Evolutionary conservation across 1,284 basidiomycete genomes (phyloP), one percentile per base, ranked within the genome.

Genomic region (Entoloma clypeatum): DNA sequence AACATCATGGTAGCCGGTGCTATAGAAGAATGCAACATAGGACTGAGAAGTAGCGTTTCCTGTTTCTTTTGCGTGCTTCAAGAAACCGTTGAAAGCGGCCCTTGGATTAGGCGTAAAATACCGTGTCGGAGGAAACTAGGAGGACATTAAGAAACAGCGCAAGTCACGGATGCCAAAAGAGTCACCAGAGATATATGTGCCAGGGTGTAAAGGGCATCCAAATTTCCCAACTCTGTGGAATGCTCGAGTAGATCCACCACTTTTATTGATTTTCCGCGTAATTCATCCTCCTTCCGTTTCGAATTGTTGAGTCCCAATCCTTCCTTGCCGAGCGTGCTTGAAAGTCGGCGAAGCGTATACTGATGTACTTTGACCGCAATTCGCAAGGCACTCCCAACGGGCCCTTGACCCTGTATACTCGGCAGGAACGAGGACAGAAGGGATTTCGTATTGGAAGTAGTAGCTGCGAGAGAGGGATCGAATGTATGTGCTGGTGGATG

Each of bases 11-110:
- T 92, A 90, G 1, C 91, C 92, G 0, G 91, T 86, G 5, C 90
- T 76, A 56, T 95, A 69, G 60, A 96, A 88, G 71, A 96, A 94
- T 0, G 79, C 92, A 17, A 95, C 62, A 49, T 84, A 69, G 10
- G 86, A 77, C 63, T 96, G 93, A 0, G 92, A 88, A 1, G 88
- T 80, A 3, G 90, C 79, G 52, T 92, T 86, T 33, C 86, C 84
- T 8, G 86, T 86, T 26, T 69, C 51, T 21, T 72, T 61, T 0
- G 86, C 84, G 36, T 92, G 85, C 7, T 65, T 55, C 7, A 66
- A 58, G 57, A 84, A 81, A 2, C 79, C 70, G 18, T 77, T 61
- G 54, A 76, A 85, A 0, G 84, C 82, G 7, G 77, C 63, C 19
- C 64, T 61, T 8, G 83, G 75, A 43, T 88, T 74, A 4, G 72